These are phyloP conservation scores for Ogataea degrootiae DNA, from an alignment of 805 yeast species.

Conservation along the genomic window DNA sequence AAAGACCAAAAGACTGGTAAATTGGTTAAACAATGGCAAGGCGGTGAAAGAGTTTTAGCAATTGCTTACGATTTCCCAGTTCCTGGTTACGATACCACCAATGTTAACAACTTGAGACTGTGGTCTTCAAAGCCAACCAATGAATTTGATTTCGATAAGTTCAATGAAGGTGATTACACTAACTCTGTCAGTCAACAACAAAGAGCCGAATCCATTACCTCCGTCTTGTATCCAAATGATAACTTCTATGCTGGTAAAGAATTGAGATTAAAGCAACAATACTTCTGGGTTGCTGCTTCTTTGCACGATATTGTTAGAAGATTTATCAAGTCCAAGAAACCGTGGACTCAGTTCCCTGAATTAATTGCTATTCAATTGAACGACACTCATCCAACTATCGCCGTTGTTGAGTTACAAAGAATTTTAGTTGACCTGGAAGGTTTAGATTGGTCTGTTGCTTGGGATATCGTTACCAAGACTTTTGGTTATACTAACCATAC, in stretches of 20 bases:
- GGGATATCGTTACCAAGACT: constrained; percentile 74
- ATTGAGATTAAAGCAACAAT: constrained; percentile 88
- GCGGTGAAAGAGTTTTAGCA: constrained; percentile 87
- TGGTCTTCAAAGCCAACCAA: constrained; percentile 90
- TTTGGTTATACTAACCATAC: constrained; percentile 95
- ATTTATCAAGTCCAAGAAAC: constrained; percentile 69
- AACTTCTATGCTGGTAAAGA: constrained; percentile 90
- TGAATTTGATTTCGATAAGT: constrained; percentile 87
- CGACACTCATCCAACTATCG: constrained; percentile 93
- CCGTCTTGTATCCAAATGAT: constrained; percentile 91
- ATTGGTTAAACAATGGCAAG: constrained; percentile 67
- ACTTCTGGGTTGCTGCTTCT: constrained; percentile 95
- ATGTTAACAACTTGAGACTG: constrained; percentile 82
- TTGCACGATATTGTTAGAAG: constrained; percentile 87
- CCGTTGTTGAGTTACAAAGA: constrained; percentile 85
- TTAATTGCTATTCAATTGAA: constrained; percentile 88
- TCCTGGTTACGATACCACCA: constrained; percentile 80
- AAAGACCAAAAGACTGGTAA: constrained; percentile 50
- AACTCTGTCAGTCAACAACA: constrained; percentile 82
- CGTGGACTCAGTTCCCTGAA: constrained; percentile 82
- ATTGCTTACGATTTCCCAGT: constrained; percentile 89
- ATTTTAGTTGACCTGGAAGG: constrained; percentile 80
- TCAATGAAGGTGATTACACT: constrained; percentile 86
- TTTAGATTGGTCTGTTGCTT: constrained; percentile 76
- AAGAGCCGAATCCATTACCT: constrained; percentile 86